phyloP scores from a whole-genome alignment of 2,329 filamentous ascomycete genomes.

The Rutstroemia sp. region DNA sequence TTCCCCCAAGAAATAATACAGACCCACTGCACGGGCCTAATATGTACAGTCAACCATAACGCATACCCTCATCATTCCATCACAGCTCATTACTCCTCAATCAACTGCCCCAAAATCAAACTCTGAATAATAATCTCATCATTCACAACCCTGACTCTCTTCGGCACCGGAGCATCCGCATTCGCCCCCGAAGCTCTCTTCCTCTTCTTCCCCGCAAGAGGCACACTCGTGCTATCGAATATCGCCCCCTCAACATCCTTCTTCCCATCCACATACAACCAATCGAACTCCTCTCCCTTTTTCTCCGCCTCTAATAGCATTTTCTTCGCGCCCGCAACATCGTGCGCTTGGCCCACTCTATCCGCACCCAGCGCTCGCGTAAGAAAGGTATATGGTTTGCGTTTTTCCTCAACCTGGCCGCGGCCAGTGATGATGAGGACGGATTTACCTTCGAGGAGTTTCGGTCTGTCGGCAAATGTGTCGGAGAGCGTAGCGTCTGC shows the following conservation, averaged over 20 bases:
- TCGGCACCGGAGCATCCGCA: conserved; percentile 33
- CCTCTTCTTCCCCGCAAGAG: conserved; percentile 32
- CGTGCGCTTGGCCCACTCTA: conserved; percentile 55
- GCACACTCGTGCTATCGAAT: conserved; percentile 21
- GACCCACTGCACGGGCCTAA: no score
- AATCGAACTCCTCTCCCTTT: conserved; percentile 52
- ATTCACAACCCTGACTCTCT: conserved; percentile 59
- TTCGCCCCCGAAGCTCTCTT: conserved; percentile 32
- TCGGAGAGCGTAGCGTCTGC: conserved; percentile 46
- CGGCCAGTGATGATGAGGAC: conserved; percentile 68
- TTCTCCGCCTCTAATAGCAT: conserved; percentile 45
- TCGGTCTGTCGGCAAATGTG: conserved; percentile 52
- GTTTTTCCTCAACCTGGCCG: conserved; percentile 52
- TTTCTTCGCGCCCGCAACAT: conserved; percentile 56
- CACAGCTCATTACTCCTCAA: conserved; percentile 30
- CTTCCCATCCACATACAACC: conserved; percentile 68
- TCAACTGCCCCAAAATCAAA: conserved; percentile 74
- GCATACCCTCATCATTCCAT: not conserved
- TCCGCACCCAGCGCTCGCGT: conserved; percentile 70
- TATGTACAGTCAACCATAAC: not conserved
- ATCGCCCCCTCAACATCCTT: conserved; percentile 38
- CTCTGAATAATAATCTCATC: conserved; percentile 91
- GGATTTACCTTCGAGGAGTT: conserved; percentile 54
- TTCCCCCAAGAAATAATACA: no score
- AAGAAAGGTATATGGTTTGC: conserved; percentile 72